Evolutionary conservation across 331 rosid species (phyloP).

Genomic region (Malus hybrid): DNA sequence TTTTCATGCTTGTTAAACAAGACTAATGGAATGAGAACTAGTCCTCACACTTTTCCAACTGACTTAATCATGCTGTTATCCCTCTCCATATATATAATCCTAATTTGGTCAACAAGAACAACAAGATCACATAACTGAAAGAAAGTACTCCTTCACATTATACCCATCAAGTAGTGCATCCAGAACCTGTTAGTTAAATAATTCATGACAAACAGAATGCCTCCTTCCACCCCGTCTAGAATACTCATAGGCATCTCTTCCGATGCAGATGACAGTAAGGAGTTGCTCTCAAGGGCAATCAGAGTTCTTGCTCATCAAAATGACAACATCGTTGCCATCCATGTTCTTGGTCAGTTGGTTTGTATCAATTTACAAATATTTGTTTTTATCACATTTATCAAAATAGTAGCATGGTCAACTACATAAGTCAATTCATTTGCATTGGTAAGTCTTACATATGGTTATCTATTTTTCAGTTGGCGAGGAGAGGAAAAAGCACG

Average conservation of each 20-base stretch:
- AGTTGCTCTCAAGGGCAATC: slow-evolving; percentile 70
- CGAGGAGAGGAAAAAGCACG: slow-evolving; percentile 40
- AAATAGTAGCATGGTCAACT: background rate
- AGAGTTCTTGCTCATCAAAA: slow-evolving; percentile 59
- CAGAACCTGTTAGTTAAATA: background rate
- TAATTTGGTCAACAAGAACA: slow-evolving; percentile 30
- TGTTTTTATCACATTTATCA: background rate
- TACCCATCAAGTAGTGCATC: slow-evolving; percentile 5
- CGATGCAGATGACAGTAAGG: slow-evolving; percentile 54
- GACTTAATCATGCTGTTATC: slow-evolving; percentile 52
- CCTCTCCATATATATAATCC: slow-evolving; percentile 30
- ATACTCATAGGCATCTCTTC: slow-evolving; percentile 76
- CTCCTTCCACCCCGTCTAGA: slow-evolving; percentile 38
- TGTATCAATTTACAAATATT: background rate
- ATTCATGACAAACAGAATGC: slow-evolving; percentile 27
- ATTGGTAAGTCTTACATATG: background rate
- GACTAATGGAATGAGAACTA: slow-evolving; percentile 47
- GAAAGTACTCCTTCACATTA: background rate
- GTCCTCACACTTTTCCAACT: slow-evolving; percentile 54
- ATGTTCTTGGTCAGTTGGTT: slow-evolving; percentile 71
- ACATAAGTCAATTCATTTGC: background rate
- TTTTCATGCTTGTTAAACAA: slow-evolving; percentile 80
- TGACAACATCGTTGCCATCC: slow-evolving; percentile 72
- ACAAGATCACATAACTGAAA: slow-evolving; percentile 16
- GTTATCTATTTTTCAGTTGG: slow-evolving; percentile 34